These are phyloP conservation scores for Oryza glumipatula DNA, from an alignment of 176 grass and related monocot species.

Conservation along the genomic window DNA sequence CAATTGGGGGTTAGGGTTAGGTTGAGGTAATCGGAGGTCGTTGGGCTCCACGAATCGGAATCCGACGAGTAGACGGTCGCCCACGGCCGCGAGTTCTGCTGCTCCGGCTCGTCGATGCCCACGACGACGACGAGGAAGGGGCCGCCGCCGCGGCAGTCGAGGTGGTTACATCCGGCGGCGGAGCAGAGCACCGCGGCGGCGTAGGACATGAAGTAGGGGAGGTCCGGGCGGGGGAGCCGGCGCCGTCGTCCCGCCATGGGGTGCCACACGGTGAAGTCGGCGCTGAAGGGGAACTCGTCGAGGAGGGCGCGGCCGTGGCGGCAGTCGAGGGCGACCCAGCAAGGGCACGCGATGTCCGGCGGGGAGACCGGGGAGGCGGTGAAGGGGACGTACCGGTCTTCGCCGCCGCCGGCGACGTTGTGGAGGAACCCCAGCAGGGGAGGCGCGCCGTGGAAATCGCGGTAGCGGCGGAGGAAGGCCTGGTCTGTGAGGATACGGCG, in stretches of 20 bases:
- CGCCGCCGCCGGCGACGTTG: not conserved
- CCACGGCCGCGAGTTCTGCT: not conserved
- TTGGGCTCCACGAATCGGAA: no score
- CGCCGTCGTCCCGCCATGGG: not conserved
- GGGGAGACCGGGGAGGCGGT: not conserved
- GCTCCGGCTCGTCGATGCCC: not conserved
- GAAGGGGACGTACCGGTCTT: not conserved
- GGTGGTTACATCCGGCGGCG: not conserved
- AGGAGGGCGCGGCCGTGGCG: not conserved
- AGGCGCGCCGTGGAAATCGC: not conserved
- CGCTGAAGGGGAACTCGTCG: not conserved
- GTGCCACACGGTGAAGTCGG: not conserved
- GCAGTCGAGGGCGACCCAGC: not conserved
- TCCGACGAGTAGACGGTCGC: not conserved
- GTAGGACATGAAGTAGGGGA: not conserved
- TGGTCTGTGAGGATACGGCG: no score
- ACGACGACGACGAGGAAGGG: not conserved
- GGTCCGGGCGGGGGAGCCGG: not conserved
- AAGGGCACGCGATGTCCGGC: not conserved
- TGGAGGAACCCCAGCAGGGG: not conserved
- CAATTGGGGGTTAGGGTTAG: not conserved
- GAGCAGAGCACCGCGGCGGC: not conserved
- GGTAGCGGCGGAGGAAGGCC: not conserved
- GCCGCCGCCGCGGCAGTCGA: no score
- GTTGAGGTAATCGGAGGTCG: no score